Conservation (phyloP, 1,139 yeast species). For the Blastobotrys capitulatus region DNA sequence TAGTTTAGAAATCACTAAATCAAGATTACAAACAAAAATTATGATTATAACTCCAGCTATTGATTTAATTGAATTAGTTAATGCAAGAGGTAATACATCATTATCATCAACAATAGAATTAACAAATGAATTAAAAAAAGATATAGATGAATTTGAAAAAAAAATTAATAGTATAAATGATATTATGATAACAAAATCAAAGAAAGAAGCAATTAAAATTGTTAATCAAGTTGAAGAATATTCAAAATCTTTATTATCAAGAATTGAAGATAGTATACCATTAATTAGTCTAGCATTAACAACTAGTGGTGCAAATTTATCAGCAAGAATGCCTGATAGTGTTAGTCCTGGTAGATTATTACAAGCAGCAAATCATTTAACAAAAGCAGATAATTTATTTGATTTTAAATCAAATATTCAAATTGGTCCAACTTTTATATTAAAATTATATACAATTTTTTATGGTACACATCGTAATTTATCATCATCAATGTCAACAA, state of each 20-base stretch:
- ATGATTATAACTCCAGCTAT: slow-evolving; percentile 63
- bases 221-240: slow-evolving; percentile 45
- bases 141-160: slow-evolving; percentile 55
- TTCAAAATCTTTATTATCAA: slow-evolving; percentile 43
- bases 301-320: slow-evolving; percentile 64
- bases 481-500: slow-evolving; percentile 25
- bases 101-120: slow-evolving; percentile 53
- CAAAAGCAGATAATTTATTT: slow-evolving; percentile 38
- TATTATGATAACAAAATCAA: slow-evolving; percentile 3
- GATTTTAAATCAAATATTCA: slow-evolving; percentile 4
- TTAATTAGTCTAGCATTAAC: slow-evolving; percentile 60
- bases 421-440: slow-evolving; percentile 54
- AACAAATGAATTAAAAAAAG: slow-evolving; percentile 51
- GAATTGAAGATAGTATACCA: slow-evolving; percentile 69
- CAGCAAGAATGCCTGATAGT: slow-evolving; percentile 45
- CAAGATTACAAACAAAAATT: slow-evolving; percentile 53
- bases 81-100: slow-evolving; percentile 68
- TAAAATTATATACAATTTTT: slow-evolving; percentile 60
- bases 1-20: slow-evolving; percentile 40
- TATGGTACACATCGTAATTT: slow-evolving; percentile 50
- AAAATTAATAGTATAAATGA: slow-evolving; percentile 36
- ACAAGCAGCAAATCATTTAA: slow-evolving; percentile 54
- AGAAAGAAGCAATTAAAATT: slow-evolving; percentile 37
- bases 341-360: slow-evolving; percentile 63
- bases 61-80: slow-evolving; percentile 60